phyloP scores from a whole-genome alignment of 2,329 filamentous ascomycete species.

The Xylaria sp. region DNA sequence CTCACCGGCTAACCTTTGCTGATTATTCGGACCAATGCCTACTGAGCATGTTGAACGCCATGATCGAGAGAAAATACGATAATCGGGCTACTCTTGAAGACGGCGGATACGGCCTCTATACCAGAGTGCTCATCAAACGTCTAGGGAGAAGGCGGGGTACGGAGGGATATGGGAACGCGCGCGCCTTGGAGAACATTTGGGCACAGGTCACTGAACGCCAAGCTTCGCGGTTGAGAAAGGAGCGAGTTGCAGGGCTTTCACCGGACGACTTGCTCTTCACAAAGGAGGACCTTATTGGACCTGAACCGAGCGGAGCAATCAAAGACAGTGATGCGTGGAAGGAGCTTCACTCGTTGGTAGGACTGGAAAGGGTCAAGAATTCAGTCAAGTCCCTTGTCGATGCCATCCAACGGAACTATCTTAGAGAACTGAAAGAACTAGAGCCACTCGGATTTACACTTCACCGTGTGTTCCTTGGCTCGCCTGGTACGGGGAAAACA shows the following conservation, averaged over 20 bases:
- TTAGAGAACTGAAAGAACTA: constrained; percentile 45
- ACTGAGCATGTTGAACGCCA: constrained; percentile 66
- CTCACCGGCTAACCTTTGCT: constrained; percentile 71
- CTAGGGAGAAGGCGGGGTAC: constrained; percentile 17
- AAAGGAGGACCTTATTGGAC: constrained; percentile 30
- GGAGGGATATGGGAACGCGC: constrained; percentile 79
- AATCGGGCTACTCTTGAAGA: constrained; percentile 69
- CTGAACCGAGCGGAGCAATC: constrained; percentile 33
- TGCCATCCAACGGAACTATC: constrained; percentile 42
- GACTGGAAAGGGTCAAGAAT: constrained; percentile 29
- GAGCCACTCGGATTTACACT: constrained; percentile 43
- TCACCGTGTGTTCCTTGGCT: constrained; percentile 48
- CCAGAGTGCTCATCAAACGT: constrained; percentile 18
- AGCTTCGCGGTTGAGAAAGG: constrained; percentile 17
- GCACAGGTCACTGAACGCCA: constrained; percentile 23
- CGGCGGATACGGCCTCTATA: constrained; percentile 68
- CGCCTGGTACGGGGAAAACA: constrained; percentile 50
- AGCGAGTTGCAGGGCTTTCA: constrained; percentile 7
- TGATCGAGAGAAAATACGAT: constrained; percentile 65
- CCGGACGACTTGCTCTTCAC: constrained; percentile 23
- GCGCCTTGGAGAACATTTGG: constrained; percentile 48
- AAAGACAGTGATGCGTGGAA: constrained; percentile 43
- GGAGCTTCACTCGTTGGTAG: constrained; percentile 46
- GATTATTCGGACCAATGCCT: constrained; percentile 77
- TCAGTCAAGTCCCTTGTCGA: constrained; percentile 52